Evolutionary conservation across 2,329 filamentous ascomycete genomes (phyloP).

Genomic region (Aspergillus fischeri): DNA sequence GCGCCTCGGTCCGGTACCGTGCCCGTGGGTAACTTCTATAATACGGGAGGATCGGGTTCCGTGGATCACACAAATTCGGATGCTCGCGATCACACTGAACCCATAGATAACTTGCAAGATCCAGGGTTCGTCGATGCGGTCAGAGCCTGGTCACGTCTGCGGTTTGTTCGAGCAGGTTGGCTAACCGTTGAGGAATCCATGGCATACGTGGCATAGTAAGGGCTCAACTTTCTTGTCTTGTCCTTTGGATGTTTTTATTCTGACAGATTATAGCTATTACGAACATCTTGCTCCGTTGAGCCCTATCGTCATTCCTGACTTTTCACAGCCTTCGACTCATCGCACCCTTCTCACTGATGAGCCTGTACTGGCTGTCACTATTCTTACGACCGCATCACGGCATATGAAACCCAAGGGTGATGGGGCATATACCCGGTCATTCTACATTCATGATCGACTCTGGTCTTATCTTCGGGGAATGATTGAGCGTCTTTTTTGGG

Average conservation of each 20-base stretch:
- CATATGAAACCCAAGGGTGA: conserved; percentile 77
- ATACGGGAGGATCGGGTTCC: conserved; percentile 21
- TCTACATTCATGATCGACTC: conserved; percentile 89
- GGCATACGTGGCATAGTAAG: conserved; percentile 86
- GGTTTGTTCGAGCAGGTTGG: conserved; percentile 96
- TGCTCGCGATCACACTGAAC: conserved; percentile 22
- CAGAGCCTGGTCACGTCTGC: conserved; percentile 83
- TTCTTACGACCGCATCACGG: conserved; percentile 85
- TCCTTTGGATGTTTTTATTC: not conserved
- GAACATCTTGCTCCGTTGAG: conserved; percentile 85
- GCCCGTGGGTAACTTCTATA: conserved; percentile 52
- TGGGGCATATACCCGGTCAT: conserved; percentile 75
- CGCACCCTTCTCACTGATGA: conserved; percentile 79
- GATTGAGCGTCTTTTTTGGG: conserved; percentile 93
- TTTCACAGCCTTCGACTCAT: conserved; percentile 76
- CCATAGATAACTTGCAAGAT: conserved; percentile 29
- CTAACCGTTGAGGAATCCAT: conserved; percentile 92
- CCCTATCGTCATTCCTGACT: conserved; percentile 88
- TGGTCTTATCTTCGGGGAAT: conserved; percentile 94
- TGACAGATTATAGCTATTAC: conserved; percentile 64
- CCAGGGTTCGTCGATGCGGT: conserved; percentile 59
- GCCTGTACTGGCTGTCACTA: conserved; percentile 84
- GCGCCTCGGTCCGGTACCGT: conserved; percentile 40
- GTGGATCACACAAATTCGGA: conserved; percentile 27
- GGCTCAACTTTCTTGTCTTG: conserved; percentile 13